These are phyloP conservation scores for Filosporella fistucella DNA, from an alignment of 495 filamentous ascomycete species.

Conservation along the genomic window DNA sequence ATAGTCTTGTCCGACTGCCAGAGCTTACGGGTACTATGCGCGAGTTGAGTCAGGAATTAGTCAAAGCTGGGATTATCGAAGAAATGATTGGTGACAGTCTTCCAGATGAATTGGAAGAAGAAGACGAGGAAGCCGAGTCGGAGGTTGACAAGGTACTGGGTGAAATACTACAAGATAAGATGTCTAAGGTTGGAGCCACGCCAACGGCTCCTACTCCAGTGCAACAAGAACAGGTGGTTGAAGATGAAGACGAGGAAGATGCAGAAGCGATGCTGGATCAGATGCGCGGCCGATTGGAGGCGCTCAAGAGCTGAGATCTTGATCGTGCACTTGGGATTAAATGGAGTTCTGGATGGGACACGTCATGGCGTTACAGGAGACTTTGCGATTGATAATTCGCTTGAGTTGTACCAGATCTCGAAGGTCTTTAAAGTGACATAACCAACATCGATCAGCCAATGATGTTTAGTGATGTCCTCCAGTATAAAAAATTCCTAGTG, in stretches of 20 bases:
- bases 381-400: too few species aligned
- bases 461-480: too few species aligned
- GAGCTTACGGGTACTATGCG: slow-evolving; percentile 87
- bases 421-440: too few species aligned
- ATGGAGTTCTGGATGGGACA: slow-evolving; percentile 6
- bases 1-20: slow-evolving; percentile 76
- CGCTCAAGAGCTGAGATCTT: slow-evolving; percentile 76
- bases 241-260: slow-evolving; percentile 75
- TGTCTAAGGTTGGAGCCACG: slow-evolving; percentile 60
- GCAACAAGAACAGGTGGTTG: slow-evolving; percentile 23
- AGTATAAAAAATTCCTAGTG: too few species aligned
- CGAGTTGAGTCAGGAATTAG: slow-evolving; percentile 80
- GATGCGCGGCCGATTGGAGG: slow-evolving; percentile 89
- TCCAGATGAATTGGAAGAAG: slow-evolving; percentile 65
- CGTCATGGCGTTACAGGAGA: too few species aligned
- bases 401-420: too few species aligned
- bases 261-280: slow-evolving; percentile 82
- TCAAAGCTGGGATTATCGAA: slow-evolving; percentile 94
- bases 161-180: slow-evolving; percentile 79
- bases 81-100: slow-evolving; percentile 90
- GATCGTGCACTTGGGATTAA: not conserved
- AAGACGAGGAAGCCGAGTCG: slow-evolving; percentile 81
- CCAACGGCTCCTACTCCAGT: slow-evolving; percentile 50
- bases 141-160: slow-evolving; percentile 92
- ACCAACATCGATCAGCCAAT: too few species aligned